phyloP scores from a whole-genome alignment of 306 rosid genomes.

The Medicago ruthenica region DNA sequence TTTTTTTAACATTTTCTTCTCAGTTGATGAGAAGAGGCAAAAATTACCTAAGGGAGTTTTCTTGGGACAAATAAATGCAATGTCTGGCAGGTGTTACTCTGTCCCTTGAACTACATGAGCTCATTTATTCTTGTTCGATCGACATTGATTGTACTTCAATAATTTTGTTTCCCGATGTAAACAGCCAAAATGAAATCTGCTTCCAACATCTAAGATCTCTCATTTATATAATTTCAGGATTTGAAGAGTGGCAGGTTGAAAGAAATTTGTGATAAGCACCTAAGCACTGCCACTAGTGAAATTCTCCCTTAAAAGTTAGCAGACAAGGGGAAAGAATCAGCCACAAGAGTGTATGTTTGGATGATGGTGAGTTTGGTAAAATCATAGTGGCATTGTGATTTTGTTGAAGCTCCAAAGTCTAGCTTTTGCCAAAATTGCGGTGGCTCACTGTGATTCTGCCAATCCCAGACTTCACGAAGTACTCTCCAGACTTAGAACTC shows the following conservation, averaged over 20 bases:
- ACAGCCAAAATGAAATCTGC: conserved; percentile 11
- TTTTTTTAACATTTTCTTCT: conserved; percentile 34
- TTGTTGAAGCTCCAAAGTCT: not conserved
- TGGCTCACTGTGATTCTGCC: not conserved
- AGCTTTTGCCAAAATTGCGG: not conserved
- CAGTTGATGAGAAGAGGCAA: conserved; percentile 20
- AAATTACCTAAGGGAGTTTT: conserved; percentile 14
- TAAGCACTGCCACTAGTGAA: not conserved
- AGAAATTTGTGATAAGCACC: conserved; percentile 9
- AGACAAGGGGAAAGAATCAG: not conserved
- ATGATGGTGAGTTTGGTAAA: not conserved
- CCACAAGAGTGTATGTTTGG: not conserved
- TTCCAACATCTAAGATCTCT: conserved; percentile 25
- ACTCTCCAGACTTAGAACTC: not conserved
- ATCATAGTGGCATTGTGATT: not conserved
- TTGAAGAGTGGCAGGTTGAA: conserved; percentile 11
- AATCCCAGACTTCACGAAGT: not conserved
- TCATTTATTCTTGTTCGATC: not conserved
- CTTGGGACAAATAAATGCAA: not conserved
- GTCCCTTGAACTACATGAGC: not conserved
- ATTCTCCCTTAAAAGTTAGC: not conserved
- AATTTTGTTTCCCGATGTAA: conserved; percentile 4
- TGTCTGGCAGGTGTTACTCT: conserved; percentile 16
- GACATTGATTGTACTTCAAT: conserved; percentile 16
- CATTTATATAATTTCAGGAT: conserved; percentile 15